Evolutionary conservation across 495 filamentous ascomycete genomes (phyloP), one percentile per base, ranked within the genome.

Genomic region (Xylaria acuta): DNA sequence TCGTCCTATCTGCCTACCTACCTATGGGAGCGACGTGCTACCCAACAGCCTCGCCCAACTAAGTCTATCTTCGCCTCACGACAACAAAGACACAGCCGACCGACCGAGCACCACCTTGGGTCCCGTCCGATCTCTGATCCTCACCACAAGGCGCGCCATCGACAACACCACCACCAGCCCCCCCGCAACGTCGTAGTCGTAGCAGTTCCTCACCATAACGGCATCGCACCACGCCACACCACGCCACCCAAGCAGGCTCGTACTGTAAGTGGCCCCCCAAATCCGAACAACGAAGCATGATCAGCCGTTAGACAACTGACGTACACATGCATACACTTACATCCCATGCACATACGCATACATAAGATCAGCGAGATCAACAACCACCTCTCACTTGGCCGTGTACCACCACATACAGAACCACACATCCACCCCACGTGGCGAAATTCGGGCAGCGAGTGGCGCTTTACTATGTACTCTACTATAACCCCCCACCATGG

Each of bases 401-500:
- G 53, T 38, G 58, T 60, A 60, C 11, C 58, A 60, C 58, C 8
- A 14, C 58, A 60, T 60, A 56, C 5, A 38, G 34, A 36, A 38
- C 56, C 6, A 38, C 56, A 34, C 32, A 59, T 59, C 56, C 20
- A 20, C 58, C 58, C 58, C 58, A 38, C 34, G 58, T 60, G 58
- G 58, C 58, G 58, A 60, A 34, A 60, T 60, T 60, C 58, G 12
- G 58, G 58, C 58, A 60, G 18, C 58, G 58, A 60, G 32, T 22
- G 32, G 34, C 18, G 38, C 20, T 56, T 20, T 53, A 53, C 22
- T 27, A 27, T n/a, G 25, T n/a, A n/a, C n/a, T n/a, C n/a, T n/a
- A 7, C 16, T 18, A 45, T 45, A 45, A 3, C 12, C 51, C 51
- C 51, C 49, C 51, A 54, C 51, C 12, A 51, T 9, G 51, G 14